Conservation (phyloP, 1,139 yeast genomes). For the Sugiyamaella castrensis region DNA sequence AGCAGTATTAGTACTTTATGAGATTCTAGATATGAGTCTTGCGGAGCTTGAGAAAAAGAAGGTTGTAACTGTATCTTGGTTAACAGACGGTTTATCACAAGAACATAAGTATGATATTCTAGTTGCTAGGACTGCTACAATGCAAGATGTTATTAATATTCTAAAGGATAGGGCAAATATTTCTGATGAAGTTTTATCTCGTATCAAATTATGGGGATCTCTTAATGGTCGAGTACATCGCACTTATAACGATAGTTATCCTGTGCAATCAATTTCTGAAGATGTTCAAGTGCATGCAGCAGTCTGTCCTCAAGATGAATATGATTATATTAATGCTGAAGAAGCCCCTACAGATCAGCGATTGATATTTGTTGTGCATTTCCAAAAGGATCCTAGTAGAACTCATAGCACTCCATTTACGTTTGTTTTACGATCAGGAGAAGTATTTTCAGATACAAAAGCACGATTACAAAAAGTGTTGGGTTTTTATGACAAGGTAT, state of each 20-base stretch:
- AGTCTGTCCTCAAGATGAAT: constrained; percentile 36
- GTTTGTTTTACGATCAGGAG: constrained; percentile 55
- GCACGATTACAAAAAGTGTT: constrained; percentile 61
- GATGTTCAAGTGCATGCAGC: constrained; percentile 35
- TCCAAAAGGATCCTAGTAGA: constrained; percentile 63
- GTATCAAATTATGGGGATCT: constrained; percentile 60
- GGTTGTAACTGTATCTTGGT: constrained; percentile 46
- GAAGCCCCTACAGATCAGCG: constrained; percentile 28
- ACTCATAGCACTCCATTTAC: constrained; percentile 89
- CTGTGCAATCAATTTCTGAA: constrained; percentile 30
- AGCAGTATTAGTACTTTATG: constrained; percentile 48
- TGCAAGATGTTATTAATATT: constrained; percentile 55
- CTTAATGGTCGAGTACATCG: constrained; percentile 28
- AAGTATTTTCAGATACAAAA: constrained; percentile 61
- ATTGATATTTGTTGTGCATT: constrained; percentile 62
- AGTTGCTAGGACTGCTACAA: constrained; percentile 59
- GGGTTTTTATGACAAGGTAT: constrained; percentile 77
- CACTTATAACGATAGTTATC: constrained; percentile 23
- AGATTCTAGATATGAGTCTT: constrained; percentile 69
- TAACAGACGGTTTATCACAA: constrained; percentile 37
- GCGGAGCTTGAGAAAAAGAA: constrained; percentile 76
- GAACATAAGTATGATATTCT: constrained; percentile 68
- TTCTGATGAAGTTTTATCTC: constrained; percentile 45
- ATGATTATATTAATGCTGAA: constrained; percentile 26
- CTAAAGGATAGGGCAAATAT: constrained; percentile 56